Evolutionary conservation across 176 grass and related monocot species (phyloP).

Genomic region (Dactylis glomerata): DNA sequence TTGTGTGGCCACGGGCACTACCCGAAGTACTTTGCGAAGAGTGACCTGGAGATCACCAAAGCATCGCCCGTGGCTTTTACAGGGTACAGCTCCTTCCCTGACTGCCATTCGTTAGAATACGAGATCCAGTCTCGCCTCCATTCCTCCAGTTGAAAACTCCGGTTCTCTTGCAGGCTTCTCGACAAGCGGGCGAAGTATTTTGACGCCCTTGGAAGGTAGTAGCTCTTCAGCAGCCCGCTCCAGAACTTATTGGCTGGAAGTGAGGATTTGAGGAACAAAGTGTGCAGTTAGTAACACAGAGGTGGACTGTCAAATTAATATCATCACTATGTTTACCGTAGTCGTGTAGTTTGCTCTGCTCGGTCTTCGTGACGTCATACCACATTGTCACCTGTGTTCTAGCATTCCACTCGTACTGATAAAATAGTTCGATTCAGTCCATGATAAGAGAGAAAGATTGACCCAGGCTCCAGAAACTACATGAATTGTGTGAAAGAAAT

Average conservation of each 20-base stretch:
- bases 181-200: constrained; percentile 70
- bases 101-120: constrained; percentile 82
- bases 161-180: constrained; percentile 62
- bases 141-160: constrained; percentile 61
- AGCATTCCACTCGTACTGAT: constrained; percentile 94
- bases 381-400: constrained; percentile 99
- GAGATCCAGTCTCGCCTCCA: constrained; percentile 88
- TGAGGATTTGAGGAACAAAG: not conserved
- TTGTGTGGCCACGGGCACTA: constrained; percentile 26
- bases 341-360: constrained; percentile 92
- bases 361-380: constrained; percentile 77
- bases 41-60: constrained; percentile 61
- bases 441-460: not conserved
- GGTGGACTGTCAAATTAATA: not conserved
- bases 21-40: constrained; percentile 69
- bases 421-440: constrained; percentile 10
- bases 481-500: constrained; percentile 20
- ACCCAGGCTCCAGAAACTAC: not conserved
- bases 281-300: not conserved
- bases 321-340: constrained; percentile 54
- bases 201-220: constrained; percentile 89
- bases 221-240: constrained; percentile 83
- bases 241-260: constrained; percentile 86
- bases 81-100: constrained; percentile 49
- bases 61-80: constrained; percentile 57